Evolutionary conservation across 208 protist species (phyloP).

Genomic region (Trypanosoma mega): DNA sequence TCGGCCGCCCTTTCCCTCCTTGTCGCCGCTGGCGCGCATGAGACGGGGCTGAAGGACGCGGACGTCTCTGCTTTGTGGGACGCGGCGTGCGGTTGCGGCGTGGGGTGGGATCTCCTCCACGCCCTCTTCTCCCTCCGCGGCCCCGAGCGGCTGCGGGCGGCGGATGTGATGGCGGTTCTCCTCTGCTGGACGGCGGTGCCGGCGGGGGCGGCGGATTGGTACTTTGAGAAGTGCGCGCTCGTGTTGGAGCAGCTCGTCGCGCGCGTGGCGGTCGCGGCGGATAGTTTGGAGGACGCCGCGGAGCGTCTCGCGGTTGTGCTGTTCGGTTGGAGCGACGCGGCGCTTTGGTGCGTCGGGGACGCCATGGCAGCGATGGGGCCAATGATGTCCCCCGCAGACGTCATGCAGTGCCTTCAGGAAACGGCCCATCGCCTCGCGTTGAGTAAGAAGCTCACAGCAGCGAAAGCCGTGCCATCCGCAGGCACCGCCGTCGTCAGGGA

Average conservation of each 20-base stretch:
- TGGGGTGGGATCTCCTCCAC: slow-evolving; percentile 12
- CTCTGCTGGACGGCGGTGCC: slow-evolving; percentile 21
- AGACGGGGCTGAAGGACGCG: not conserved
- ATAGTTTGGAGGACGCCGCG: not conserved
- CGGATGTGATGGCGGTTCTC: slow-evolving; percentile 14
- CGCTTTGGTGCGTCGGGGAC: slow-evolving; percentile 7
- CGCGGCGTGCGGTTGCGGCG: not conserved
- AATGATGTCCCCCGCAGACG: no score
- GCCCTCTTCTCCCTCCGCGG: slow-evolving; percentile 4
- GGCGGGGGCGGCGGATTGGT: slow-evolving; percentile 5
- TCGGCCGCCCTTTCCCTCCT: no score
- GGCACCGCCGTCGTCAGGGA: no score
- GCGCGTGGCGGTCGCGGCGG: not conserved
- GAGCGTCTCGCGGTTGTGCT: slow-evolving; percentile 10
- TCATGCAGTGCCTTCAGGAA: slow-evolving; percentile 1
- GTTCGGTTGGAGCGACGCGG: slow-evolving; percentile 16
- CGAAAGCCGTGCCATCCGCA: no score
- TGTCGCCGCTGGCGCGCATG: slow-evolving; percentile 5
- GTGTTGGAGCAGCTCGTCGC: slow-evolving; percentile 8
- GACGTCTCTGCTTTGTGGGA: not conserved
- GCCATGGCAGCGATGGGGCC: not conserved
- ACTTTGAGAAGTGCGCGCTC: slow-evolving; percentile 10
- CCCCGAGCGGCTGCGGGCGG: not conserved
- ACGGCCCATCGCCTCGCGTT: slow-evolving; percentile 1
- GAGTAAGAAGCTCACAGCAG: no score